These are phyloP conservation scores for Bifiguratus adelaidae DNA, from an alignment of 192 early-diverging fungal genomes.

Conservation along the genomic window DNA sequence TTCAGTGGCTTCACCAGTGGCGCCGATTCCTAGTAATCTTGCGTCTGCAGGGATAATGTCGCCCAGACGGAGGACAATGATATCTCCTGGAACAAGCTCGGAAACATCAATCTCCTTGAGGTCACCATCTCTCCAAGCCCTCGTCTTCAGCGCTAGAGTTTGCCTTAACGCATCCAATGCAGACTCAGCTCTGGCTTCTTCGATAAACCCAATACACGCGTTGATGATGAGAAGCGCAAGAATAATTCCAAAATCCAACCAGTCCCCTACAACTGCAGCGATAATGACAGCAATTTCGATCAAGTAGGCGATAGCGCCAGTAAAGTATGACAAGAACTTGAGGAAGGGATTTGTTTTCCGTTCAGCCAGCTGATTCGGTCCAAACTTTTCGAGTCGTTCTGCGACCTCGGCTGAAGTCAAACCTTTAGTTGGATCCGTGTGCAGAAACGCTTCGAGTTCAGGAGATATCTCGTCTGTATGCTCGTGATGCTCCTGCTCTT, in stretches of 20 bases:
- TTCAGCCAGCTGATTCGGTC: conserved; percentile 70
- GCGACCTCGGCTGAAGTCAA: conserved; percentile 60
- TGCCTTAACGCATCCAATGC: conserved; percentile 86
- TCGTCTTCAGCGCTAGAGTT: conserved; percentile 80
- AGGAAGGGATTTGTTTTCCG: conserved; percentile 70
- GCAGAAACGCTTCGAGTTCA: conserved; percentile 71
- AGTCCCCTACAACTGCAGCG: conserved; percentile 45
- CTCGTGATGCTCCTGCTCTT: conserved; percentile 65
- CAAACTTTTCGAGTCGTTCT: conserved; percentile 61
- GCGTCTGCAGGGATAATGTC: conserved; percentile 91
- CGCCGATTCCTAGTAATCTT: conserved; percentile 62
- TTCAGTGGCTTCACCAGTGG: conserved; percentile 65
- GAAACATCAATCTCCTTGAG: conserved; percentile 58
- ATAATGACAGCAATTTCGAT: conserved; percentile 79
- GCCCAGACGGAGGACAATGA: conserved; percentile 80
- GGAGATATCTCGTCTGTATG: conserved; percentile 69
- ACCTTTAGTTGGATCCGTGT: conserved; percentile 71
- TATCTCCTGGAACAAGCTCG: conserved; percentile 79
- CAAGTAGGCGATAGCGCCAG: conserved; percentile 75
- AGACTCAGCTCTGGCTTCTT: conserved; percentile 86
- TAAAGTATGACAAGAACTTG: conserved; percentile 77
- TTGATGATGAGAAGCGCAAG: conserved; percentile 65
- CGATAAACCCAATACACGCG: conserved; percentile 81
- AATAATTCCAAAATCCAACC: conserved; percentile 73
- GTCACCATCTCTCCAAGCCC: conserved; percentile 64